Percentiles rank a stretch among this genome's conserved stretches.
Evolutionary conservation across 2,329 filamentous ascomycete genomes (phyloP).

Genomic region (Volutella citrinella): DNA sequence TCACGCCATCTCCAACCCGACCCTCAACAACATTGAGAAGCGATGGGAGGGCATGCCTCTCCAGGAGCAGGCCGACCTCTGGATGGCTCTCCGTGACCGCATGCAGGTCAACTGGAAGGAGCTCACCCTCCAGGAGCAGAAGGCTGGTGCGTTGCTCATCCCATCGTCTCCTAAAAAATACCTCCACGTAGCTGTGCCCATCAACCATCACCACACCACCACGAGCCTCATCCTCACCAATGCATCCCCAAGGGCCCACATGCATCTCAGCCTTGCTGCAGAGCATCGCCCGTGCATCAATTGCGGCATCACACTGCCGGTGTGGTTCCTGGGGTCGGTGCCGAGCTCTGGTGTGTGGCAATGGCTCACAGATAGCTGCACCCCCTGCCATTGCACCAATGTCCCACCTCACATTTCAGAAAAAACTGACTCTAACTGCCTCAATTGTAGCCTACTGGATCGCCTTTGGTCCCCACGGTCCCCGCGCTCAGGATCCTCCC

Average conservation of each 20-base stretch:
- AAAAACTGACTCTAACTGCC: constrained; percentile 37
- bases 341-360: constrained; percentile 9
- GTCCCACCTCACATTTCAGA: too few relatives aligned
- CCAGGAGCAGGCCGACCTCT: constrained; percentile 98
- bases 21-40: constrained; percentile 97
- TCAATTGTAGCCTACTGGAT: constrained; percentile 95
- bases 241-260: constrained; percentile 10
- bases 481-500: constrained; percentile 77
- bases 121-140: constrained; percentile 96
- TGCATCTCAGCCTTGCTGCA: constrained; percentile 18
- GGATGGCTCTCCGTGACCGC: constrained; percentile 96
- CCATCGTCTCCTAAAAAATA: constrained; percentile 28
- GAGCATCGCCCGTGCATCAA: constrained; percentile 18
- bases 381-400: constrained; percentile 15
- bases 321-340: constrained; percentile 21
- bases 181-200: constrained; percentile 28
- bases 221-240: constrained; percentile 8
- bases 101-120: constrained; percentile 99
- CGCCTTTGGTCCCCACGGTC: constrained; percentile 94
- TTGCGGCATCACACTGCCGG: constrained; percentile 25
- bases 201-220: constrained; percentile 3
- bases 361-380: constrained; percentile 14
- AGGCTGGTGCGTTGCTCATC: constrained; percentile 75
- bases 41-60: constrained; percentile 97
- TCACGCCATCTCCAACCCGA: constrained; percentile 97